Evolutionary conservation across 129 eudicot species (phyloP), one percentile per base, ranked within the genome.

Genomic region (Kitagawia praeruptora): DNA sequence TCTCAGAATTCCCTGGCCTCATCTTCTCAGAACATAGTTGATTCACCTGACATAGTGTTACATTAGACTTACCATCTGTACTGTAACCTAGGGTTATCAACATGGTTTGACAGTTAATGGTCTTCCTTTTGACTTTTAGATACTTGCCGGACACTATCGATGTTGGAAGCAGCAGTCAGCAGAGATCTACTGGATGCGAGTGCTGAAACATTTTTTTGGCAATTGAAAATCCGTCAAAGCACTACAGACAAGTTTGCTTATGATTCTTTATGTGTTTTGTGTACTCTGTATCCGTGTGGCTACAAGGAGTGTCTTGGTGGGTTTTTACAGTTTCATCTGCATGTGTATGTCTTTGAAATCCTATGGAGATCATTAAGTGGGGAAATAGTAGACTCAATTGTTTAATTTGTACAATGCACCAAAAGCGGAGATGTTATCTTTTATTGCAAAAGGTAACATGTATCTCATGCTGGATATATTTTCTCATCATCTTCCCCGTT

Each of bases 61-160:
- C 71, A 64, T 13, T n/a, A 11, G 39, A 10, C 39, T 64, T 63
- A 8, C 38, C 8, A 63, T 63, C 38, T 27, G 28, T n/a, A 14
- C 39, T 70, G 75, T 44, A 19, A 75, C 37, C 15, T 8, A 37
- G 28, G 54, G 8, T 44, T 10, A 42, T 1, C 28, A 25, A 42
- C 46, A 40, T 74, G 77, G 31, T 28, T 46, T 74, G 28, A 19
- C 10, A 18, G 4, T 21, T 75, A n/a, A 70, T 34, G 31, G 27
- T 53, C 70, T 64, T 61, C 16, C n/a, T n/a, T 64, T 78, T 41
- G 9, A 48, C 77, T 76, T 38, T 6, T 23, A 94, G 98, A 88
- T 94, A 91, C 86, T 76, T 94, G 96, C 97, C 98, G 4, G 98
- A 94, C 78, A 94, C 97, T 77, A 94, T 94, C 80, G 98, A 94